Evolutionary conservation across 83 land plant species (phyloP).

Genomic region (Larix sibirica): DNA sequence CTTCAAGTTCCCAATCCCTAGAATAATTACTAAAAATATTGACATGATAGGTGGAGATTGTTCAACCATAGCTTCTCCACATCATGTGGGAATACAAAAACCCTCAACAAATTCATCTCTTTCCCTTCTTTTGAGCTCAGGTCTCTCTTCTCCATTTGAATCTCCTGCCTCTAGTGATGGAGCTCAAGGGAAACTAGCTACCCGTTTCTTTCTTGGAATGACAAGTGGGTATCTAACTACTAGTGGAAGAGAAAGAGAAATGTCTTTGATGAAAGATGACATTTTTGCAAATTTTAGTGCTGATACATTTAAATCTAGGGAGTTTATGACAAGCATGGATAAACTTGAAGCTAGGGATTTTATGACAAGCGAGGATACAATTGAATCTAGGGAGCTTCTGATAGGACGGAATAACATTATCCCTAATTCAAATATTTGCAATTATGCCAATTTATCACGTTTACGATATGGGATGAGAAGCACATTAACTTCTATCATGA

Average conservation of each 20-base stretch:
- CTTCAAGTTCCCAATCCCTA: constrained; percentile 19
- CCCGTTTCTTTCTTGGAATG: constrained; percentile 10
- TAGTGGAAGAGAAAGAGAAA: constrained; percentile 17
- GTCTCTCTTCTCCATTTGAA: constrained; percentile 3
- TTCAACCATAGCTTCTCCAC: constrained; percentile 31
- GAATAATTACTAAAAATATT: constrained; percentile 12
- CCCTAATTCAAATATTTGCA: constrained; percentile 8
- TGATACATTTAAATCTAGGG: constrained; percentile 7
- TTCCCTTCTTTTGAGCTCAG: constrained; percentile 7
- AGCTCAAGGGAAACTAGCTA: constrained; percentile 7
- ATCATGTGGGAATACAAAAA: constrained; percentile 17
- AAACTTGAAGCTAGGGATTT: constrained; percentile 14
- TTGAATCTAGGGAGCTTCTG: constrained; percentile 13
- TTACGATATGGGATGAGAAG: constrained; percentile 15
- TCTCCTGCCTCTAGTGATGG: constrained; percentile 20
- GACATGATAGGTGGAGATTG: constrained; percentile 29
- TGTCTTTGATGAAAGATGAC: constrained; percentile 8
- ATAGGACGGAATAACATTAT: constrained; percentile 1
- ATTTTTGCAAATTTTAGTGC: constrained; percentile 14
- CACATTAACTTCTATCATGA: constrained; percentile 15
- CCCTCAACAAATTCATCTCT: constrained; percentile 13
- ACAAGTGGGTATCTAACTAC: constrained; percentile 8
- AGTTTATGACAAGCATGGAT: constrained; percentile 3
- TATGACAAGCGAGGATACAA: background rate
- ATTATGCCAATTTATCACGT: constrained; percentile 15